phyloP scores from a whole-genome alignment of 73 alveolate genomes.

The Effrenium voratum region DNA sequence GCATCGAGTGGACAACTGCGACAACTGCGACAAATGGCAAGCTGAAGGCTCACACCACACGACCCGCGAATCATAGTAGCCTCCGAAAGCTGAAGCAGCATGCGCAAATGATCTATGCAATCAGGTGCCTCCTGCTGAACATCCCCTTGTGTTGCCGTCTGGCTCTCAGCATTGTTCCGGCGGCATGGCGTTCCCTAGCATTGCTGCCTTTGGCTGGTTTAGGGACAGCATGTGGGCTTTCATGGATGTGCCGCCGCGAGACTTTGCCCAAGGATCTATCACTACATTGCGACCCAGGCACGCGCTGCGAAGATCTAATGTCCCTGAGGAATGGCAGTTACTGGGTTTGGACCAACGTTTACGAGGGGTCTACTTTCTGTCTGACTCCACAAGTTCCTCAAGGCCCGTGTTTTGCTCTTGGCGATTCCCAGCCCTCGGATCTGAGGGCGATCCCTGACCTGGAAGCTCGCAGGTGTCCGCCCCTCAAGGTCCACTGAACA shows the following conservation, averaged over 20 bases:
- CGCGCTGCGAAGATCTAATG: background rate
- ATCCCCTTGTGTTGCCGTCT: constrained; percentile 54
- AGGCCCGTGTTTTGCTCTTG: too few species aligned
- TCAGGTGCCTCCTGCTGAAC: constrained; percentile 64
- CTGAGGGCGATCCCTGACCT: too few species aligned
- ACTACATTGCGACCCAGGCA: constrained; percentile 84
- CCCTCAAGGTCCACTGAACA: too few species aligned
- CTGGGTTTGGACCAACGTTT: background rate
- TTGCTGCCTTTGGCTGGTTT: background rate
- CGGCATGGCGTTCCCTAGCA: background rate
- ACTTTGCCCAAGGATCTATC: constrained; percentile 45
- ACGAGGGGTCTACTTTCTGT: background rate
- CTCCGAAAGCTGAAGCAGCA: background rate
- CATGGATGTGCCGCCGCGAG: background rate
- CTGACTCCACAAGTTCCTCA: too few species aligned
- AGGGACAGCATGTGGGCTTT: background rate
- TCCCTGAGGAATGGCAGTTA: background rate
- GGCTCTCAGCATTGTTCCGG: background rate
- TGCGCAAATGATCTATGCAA: too few species aligned
- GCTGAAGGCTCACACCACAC: background rate
- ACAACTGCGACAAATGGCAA: background rate
- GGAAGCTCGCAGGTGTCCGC: too few species aligned
- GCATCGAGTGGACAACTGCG: background rate
- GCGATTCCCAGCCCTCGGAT: too few species aligned
- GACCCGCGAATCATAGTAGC: background rate